A percentile compares a stretch with the other conserved stretches of the same genome.
phyloP scores from a whole-genome alignment of 306 rosid genomes.

The Sechiopsis laciniata region DNA sequence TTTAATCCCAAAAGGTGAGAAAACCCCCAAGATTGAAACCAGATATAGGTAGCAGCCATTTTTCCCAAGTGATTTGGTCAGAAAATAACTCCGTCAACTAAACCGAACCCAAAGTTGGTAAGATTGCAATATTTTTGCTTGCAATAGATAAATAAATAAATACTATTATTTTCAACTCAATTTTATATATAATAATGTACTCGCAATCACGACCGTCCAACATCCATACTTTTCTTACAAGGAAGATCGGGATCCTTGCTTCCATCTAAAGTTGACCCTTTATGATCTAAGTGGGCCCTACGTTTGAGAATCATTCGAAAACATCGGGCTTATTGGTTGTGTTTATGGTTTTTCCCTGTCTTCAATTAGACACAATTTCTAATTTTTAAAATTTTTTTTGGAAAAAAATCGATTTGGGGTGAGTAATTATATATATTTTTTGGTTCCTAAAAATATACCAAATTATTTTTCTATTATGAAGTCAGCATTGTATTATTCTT shows the following conservation, averaged over 20 bases:
- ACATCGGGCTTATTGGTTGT: not conserved
- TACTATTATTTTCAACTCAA: not conserved
- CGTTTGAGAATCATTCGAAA: slow-evolving; percentile 13
- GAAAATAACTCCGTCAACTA: not conserved
- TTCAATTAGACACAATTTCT: not conserved
- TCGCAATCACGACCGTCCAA: slow-evolving; percentile 9
- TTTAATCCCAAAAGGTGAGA: not conserved
- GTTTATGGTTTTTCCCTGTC: not conserved
- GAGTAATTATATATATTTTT: not conserved
- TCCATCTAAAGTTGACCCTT: slow-evolving; percentile 17
- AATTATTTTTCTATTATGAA: not conserved
- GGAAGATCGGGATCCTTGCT: slow-evolving; percentile 18
- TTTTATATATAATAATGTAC: not conserved
- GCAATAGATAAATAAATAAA: not conserved
- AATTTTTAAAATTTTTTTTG: not conserved
- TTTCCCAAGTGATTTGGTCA: slow-evolving; percentile 10
- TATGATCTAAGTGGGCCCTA: not conserved
- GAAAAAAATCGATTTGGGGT: not conserved
- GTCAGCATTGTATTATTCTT: not conserved
- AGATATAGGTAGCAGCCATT: not conserved
- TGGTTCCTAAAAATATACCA: not conserved
- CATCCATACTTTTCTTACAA: not conserved
- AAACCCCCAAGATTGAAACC: not conserved
- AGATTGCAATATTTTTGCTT: slow-evolving; percentile 7
- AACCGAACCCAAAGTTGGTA: not conserved